Evolutionary conservation across 176 grass and related monocot genomes (phyloP), one percentile per base, ranked within the genome.

Genomic region (Typha latifolia): DNA sequence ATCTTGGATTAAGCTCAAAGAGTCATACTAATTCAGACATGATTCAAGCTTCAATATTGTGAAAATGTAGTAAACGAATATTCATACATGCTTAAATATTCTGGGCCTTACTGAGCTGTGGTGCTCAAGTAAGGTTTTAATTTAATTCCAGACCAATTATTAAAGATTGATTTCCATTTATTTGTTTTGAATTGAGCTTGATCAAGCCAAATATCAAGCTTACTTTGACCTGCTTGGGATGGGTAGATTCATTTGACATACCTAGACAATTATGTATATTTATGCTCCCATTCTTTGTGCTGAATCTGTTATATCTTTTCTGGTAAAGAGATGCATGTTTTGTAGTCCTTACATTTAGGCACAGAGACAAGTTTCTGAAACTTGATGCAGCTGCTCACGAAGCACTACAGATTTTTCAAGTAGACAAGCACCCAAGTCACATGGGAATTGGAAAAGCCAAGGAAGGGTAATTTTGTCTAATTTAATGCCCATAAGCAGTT

Each of bases 371-470:
- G 75, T 96, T 86, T 82, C 78, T 96, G 49, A 96, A 96, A 89
- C 82, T 91, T 22, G 92, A 96, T 76, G 85, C 92, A 72, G 84
- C 88, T 78, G 82, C 92, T 77, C 69, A 96, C 80, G 92, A 96
- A 66, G 92, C 82, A 43, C 84, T 96, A 65, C 88, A 96, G 49
- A 89, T 96, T 82, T 96, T 96, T 86, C 88, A 96, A 89, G 78
- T 91, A 66, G 92, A 91, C 70, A 96, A 91, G 71, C 92, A 96
- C 52, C 87, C 92, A 61, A 96, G 88, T 82, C 84, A 89, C 69
- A 96, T 96, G 92, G 88, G 92, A 75, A 96, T 96, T 69, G 92
- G 92, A 81, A 89, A 82, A 74, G 79, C 92, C 70, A 96, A 96
- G 73, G 92, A 96, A 91, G 88, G 88, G 88, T 96, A 84, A 79